Conservation (phyloP, 192 early-diverging fungal species). For the Backusella macrospora region DNA sequence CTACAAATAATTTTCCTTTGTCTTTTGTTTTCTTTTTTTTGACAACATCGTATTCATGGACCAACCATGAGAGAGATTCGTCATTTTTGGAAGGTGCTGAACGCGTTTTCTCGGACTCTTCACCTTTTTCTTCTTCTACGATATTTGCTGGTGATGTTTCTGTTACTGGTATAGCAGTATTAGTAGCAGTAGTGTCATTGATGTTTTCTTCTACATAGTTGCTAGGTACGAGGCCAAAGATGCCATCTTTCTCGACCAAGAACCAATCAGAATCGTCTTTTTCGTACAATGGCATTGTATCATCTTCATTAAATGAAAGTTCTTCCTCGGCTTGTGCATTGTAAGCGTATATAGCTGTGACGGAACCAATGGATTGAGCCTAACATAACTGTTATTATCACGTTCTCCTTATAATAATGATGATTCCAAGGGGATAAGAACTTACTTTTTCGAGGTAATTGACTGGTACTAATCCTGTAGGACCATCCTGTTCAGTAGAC, state of each 20-base stretch:
- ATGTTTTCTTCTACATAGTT: slow-evolving; percentile 72
- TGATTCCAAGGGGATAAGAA: neutral
- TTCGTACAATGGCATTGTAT: slow-evolving; percentile 75
- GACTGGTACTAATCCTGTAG: slow-evolving; percentile 84
- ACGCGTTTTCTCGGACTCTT: slow-evolving; percentile 22
- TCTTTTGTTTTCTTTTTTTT: slow-evolving; percentile 78
- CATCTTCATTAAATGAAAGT: slow-evolving; percentile 74
- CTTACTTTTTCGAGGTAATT: slow-evolving; percentile 79
- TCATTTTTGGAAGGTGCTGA: slow-evolving; percentile 19
- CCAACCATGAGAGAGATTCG: slow-evolving; percentile 56
- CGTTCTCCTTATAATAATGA: neutral
- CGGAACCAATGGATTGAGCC: slow-evolving; percentile 56
- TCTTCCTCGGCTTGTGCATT: slow-evolving; percentile 82
- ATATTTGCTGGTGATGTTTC: neutral
- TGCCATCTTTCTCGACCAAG: slow-evolving; percentile 67
- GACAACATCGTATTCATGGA: slow-evolving; percentile 57
- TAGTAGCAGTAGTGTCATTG: neutral
- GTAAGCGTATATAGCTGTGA: slow-evolving; percentile 80
- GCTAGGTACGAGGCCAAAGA: slow-evolving; percentile 84
- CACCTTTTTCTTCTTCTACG: no score
- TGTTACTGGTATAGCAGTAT: neutral
- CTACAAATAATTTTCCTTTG: slow-evolving; percentile 65
- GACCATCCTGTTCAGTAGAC: slow-evolving; percentile 46
- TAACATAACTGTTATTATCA: slow-evolving; percentile 27
- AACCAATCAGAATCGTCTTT: slow-evolving; percentile 93